Evolutionary conservation across 148 eudicot genomes (phyloP).

Genomic region (Amaranthus hypochondriacus): DNA sequence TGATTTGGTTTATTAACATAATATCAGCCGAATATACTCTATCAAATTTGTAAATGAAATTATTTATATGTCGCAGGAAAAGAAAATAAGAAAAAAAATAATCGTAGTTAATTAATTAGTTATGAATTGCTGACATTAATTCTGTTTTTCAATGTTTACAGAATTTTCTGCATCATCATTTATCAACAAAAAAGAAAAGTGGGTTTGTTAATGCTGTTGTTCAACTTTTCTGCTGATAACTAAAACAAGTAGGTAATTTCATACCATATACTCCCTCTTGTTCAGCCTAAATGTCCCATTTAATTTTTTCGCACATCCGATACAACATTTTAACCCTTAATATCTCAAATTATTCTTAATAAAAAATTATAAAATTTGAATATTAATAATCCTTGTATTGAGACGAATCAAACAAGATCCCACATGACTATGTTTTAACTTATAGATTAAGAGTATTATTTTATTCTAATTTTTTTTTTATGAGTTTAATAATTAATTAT

Average conservation of each 20-base stretch:
- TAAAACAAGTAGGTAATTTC: neutral
- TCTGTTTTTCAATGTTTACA: constrained; percentile 17
- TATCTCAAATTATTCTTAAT: too few relatives aligned
- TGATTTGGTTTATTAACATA: too few relatives aligned
- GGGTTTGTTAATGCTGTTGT: constrained; percentile 17
- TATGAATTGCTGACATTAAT: constrained; percentile 23
- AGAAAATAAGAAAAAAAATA: neutral
- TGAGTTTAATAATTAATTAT: neutral
- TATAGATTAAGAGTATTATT: neutral
- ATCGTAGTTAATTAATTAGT: neutral
- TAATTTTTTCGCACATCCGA: too few relatives aligned
- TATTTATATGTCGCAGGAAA: neutral
- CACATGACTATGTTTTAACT: too few relatives aligned
- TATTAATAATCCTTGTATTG: too few relatives aligned
- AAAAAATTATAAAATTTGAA: too few relatives aligned
- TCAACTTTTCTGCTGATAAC: constrained; percentile 1
- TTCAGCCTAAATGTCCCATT: too few relatives aligned
- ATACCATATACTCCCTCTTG: neutral
- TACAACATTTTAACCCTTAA: too few relatives aligned
- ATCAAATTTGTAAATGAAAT: too few relatives aligned
- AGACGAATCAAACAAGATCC: too few relatives aligned
- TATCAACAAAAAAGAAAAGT: neutral
- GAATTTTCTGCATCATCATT: neutral
- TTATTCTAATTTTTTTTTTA: neutral
- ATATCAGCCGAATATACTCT: too few relatives aligned